phyloP scores from a whole-genome alignment of 805 yeast genomes.

The Novakomyces olei region DNA sequence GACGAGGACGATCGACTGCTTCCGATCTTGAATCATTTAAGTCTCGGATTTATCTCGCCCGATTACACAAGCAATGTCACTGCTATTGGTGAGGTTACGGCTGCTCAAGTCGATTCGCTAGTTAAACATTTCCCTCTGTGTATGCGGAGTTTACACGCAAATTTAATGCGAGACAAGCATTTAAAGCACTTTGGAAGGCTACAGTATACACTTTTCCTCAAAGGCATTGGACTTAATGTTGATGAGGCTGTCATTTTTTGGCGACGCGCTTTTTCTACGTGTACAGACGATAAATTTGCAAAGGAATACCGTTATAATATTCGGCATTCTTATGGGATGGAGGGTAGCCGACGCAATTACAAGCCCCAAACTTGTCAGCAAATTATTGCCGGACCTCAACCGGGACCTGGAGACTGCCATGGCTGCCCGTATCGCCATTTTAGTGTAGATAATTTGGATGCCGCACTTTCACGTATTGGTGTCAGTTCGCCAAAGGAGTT shows the following conservation, averaged over 20 bases:
- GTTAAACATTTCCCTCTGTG: slow-evolving; percentile 65
- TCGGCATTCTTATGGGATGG: slow-evolving; percentile 76
- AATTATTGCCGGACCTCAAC: slow-evolving; percentile 49
- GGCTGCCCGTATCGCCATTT: slow-evolving; percentile 87
- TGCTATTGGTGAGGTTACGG: slow-evolving; percentile 31
- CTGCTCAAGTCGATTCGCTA: slow-evolving; percentile 33
- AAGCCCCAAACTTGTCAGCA: slow-evolving; percentile 69
- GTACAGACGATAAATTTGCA: slow-evolving; percentile 52
- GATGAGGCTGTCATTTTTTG: slow-evolving; percentile 82
- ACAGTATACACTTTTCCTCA: slow-evolving; percentile 63
- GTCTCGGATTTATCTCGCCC: slow-evolving; percentile 38
- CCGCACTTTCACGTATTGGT: slow-evolving; percentile 40
- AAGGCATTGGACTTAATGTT: slow-evolving; percentile 68
- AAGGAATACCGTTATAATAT: slow-evolving; percentile 78
- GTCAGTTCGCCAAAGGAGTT: slow-evolving; percentile 33
- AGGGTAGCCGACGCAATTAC: slow-evolving; percentile 71
- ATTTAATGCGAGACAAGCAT: slow-evolving; percentile 41
- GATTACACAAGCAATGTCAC: slow-evolving; percentile 21
- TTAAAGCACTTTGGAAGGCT: slow-evolving; percentile 66
- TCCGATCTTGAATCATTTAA: slow-evolving; percentile 61
- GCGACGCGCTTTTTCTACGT: slow-evolving; percentile 45
- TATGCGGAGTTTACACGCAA: slow-evolving; percentile 41
- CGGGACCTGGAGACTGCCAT: slow-evolving; percentile 46
- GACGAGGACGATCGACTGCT: slow-evolving; percentile 81
- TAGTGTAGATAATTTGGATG: slow-evolving; percentile 36